Base-by-base conservation (phyloP, 352 stramenopile genomes). In the Pythium graminicola region DNA sequence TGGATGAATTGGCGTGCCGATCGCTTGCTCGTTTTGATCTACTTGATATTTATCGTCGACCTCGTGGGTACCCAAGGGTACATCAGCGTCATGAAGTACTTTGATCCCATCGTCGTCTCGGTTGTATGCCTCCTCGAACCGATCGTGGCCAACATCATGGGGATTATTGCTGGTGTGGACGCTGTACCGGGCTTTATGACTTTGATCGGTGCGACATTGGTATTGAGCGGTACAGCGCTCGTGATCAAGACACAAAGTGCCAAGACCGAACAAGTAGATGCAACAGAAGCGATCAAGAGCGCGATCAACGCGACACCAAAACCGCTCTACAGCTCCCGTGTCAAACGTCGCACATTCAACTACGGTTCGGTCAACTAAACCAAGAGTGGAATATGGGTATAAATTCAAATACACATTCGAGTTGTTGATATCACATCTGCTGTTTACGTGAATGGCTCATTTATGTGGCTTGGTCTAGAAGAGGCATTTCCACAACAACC, bases 81-180 rank as follows among this genome's bases (percentile, higher is more conserved):
- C 70, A 81, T 96, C 59, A 86, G 74, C 33, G 84, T 94, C 36
- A 89, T 97, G 78, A 96, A 97, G 56, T 96, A 97, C 67, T 97
- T 97, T 57, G 86, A 95, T 56, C 77, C 86, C 20, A 89, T 97
- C 45, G 83, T 96, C 13, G 70, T 95, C 38, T 85, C 82, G 23
- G 87, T 93, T 42, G 81, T 95, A 23, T 92, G 80, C 47, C 60
- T 96, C 16, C 65, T 96, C 45, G 85, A 96, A 67, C 86, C 86
- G 6, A 86, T 95, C 42, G 65, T 91, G n/a, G 87, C 78, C 3
- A 85, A 78, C 11, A 67, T 70, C 6, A 80, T 95, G 45, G 87
- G 84, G 32, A 80, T 89, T 27, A 59, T 72, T 26, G 73, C 76
- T 46, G 80, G 81, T 13, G 80, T 95, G 3, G 81, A 91, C 51